phyloP scores from a whole-genome alignment of 2,329 filamentous ascomycete species.

The Aplosporella prunicola region DNA sequence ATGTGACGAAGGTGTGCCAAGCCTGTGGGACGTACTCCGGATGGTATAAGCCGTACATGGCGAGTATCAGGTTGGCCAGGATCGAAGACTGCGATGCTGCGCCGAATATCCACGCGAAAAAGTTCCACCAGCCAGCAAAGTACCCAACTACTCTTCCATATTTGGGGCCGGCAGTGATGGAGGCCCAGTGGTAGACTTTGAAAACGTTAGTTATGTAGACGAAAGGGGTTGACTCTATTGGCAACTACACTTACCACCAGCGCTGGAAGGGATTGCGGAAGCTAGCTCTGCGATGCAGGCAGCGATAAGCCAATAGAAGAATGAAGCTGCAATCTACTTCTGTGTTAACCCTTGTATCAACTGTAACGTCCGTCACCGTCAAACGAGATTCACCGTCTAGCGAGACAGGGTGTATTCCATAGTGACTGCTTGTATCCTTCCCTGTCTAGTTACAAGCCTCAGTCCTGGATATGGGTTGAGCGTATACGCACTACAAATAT shows the following conservation, averaged over 20 bases:
- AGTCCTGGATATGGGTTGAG: too few species aligned
- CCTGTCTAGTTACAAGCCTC: too few species aligned
- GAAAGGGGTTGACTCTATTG: too few species aligned
- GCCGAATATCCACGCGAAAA: conserved; percentile 42
- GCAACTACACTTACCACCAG: conserved; percentile 18
- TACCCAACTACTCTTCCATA: conserved; percentile 40
- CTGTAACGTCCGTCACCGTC: too few species aligned
- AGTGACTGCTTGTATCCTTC: too few species aligned
- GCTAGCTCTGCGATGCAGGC: conserved; percentile 44
- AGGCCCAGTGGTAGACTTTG: conserved; percentile 45
- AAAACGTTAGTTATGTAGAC: too few species aligned
- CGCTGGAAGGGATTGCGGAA: conserved; percentile 33
- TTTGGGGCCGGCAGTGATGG: conserved; percentile 37
- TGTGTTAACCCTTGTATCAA: background rate
- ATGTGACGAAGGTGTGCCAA: conserved; percentile 45
- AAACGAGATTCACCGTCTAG: background rate
- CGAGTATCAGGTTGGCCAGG: conserved; percentile 36
- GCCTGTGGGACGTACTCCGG: conserved; percentile 35
- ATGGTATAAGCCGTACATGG: conserved; percentile 42
- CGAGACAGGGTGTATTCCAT: too few species aligned
- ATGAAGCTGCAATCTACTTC: conserved; percentile 33
- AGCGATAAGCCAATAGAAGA: conserved; percentile 44
- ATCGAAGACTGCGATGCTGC: conserved; percentile 35
- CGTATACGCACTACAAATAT: too few species aligned
- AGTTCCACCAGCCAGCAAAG: conserved; percentile 46